Conservation (phyloP, 352 stramenopile species). For the Globisporangium orthogonon region DNA sequence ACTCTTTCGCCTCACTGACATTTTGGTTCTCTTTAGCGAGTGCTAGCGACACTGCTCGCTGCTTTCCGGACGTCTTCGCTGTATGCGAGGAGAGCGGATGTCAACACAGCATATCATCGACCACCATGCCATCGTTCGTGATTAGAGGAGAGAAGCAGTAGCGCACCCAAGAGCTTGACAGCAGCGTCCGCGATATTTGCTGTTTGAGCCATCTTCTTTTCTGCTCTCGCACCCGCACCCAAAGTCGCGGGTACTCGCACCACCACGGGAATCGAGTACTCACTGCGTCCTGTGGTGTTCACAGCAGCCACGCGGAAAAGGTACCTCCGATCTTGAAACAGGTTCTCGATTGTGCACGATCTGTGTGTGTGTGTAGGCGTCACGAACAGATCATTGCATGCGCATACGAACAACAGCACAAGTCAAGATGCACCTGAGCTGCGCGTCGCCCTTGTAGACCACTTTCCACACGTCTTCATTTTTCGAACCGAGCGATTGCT, state of each 20-base stretch:
- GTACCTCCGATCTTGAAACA: conserved; percentile 19
- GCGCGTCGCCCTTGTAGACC: conserved; percentile 14
- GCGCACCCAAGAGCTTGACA: conserved; percentile 9
- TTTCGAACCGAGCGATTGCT: conserved; percentile 17
- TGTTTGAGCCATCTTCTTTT: conserved; percentile 1
- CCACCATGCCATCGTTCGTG: too few relatives aligned
- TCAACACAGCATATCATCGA: too few relatives aligned
- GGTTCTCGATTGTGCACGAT: conserved; percentile 9
- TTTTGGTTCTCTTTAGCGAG: background rate
- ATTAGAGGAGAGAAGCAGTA: background rate
- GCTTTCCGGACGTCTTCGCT: too few relatives aligned
- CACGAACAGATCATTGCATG: background rate
- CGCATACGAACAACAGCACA: background rate
- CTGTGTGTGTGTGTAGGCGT: conserved; percentile 1
- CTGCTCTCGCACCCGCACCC: background rate
- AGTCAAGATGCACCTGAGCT: conserved; percentile 5
- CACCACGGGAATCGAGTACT: conserved; percentile 12
- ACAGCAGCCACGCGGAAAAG: conserved; percentile 19
- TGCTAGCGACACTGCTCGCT: background rate
- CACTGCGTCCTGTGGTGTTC: conserved; percentile 9
- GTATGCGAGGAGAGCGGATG: too few relatives aligned
- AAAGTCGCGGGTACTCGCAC: background rate
- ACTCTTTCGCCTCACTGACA: background rate
- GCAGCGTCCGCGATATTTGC: conserved; percentile 3
- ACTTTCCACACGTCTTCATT: conserved; percentile 19